These are phyloP conservation scores for Penicillium griseofulvum DNA, from an alignment of 2,329 filamentous ascomycete species.

Conservation along the genomic window DNA sequence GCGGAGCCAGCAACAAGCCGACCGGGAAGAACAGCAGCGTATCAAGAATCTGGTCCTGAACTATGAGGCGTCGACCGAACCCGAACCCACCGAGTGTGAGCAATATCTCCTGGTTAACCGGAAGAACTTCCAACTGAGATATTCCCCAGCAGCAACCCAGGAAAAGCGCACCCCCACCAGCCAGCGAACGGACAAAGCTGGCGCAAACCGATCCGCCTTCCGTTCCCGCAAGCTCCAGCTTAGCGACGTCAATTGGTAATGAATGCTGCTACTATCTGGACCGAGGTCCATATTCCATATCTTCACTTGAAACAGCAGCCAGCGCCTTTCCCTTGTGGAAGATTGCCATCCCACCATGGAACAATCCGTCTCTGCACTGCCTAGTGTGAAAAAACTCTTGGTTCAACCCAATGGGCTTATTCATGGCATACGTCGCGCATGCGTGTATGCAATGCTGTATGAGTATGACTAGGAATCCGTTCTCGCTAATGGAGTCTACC, in stretches of 20 bases:
- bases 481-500: slow-evolving; percentile 1
- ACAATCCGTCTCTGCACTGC: not conserved
- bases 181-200: slow-evolving; percentile 55
- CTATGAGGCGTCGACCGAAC: slow-evolving; percentile 83
- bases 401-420: not conserved
- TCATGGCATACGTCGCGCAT: not conserved
- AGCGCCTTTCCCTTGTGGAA: not conserved
- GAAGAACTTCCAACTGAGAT: slow-evolving; percentile 20
- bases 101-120: slow-evolving; percentile 32
- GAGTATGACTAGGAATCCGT: not conserved
- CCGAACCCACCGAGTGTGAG: slow-evolving; percentile 76
- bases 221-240: slow-evolving; percentile 87
- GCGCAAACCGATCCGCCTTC: slow-evolving; percentile 69
- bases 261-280: slow-evolving; percentile 3
- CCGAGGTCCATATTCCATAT: slow-evolving; percentile 2
- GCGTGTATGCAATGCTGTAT: not conserved
- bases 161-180: slow-evolving; percentile 45
- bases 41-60: slow-evolving; percentile 98
- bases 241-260: slow-evolving; percentile 97
- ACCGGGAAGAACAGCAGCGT: slow-evolving; percentile 92
- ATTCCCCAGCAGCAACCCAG: slow-evolving; percentile 23
- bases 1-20: slow-evolving; percentile 91
- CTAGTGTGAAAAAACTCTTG: not conserved
- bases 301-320: slow-evolving; percentile 3
- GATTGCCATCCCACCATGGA: not conserved